phyloP scores from a whole-genome alignment of 208 protist species.

The Leptomonas seymouri region DNA sequence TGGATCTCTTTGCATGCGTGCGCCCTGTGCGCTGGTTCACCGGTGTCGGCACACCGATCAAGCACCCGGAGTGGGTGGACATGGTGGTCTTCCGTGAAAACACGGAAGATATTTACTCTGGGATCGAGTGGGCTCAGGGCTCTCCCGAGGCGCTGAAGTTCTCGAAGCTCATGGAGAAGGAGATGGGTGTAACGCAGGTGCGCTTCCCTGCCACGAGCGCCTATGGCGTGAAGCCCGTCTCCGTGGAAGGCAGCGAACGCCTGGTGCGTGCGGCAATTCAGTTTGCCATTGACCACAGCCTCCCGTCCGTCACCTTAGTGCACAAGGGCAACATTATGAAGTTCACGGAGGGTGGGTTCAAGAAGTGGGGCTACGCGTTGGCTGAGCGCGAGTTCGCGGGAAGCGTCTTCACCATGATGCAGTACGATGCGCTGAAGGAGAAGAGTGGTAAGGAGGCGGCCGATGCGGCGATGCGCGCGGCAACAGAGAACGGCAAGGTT shows the following conservation, averaged over 20 bases:
- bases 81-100: constrained; percentile 68
- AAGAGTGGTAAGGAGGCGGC: constrained; percentile 44
- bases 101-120: constrained; percentile 63
- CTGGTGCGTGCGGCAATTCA: constrained; percentile 52
- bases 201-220: constrained; percentile 45
- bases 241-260: constrained; percentile 50
- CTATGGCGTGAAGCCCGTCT: constrained; percentile 58
- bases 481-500: constrained; percentile 43
- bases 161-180: constrained; percentile 30
- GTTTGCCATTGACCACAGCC: constrained; percentile 46
- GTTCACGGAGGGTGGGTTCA: constrained; percentile 56
- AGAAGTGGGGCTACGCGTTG: constrained; percentile 53
- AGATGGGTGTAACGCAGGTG: constrained; percentile 44
- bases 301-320: constrained; percentile 54
- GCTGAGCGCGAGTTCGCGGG: constrained; percentile 43
- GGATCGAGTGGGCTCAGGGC: constrained; percentile 52
- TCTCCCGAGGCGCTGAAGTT: constrained; percentile 42
- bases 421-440: constrained; percentile 42
- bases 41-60: constrained; percentile 43
- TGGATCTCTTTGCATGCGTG: constrained; percentile 57
- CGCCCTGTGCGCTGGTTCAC: constrained; percentile 54
- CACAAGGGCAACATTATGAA: constrained; percentile 77
- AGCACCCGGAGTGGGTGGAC: constrained; percentile 55
- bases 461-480: constrained; percentile 26
- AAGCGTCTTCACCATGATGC: constrained; percentile 33